Conservation (phyloP, 2,329 filamentous ascomycete genomes). For the Pseudocercospora fuligena region DNA sequence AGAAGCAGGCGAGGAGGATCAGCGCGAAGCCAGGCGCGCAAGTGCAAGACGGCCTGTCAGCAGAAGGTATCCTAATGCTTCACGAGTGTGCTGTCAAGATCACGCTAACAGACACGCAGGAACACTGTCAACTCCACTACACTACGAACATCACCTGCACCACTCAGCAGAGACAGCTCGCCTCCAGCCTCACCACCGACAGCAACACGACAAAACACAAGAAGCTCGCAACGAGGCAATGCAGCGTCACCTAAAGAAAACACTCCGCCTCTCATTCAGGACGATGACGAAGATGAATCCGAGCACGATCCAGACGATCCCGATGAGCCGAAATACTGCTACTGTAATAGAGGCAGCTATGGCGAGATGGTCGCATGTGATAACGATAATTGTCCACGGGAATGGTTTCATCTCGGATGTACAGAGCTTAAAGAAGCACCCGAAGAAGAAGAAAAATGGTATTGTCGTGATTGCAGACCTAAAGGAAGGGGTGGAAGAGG, state of each 20-base stretch:
- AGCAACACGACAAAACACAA: conserved; percentile 22
- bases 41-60: conserved; percentile 27
- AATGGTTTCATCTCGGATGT: conserved; percentile 72
- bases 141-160: conserved; percentile 27
- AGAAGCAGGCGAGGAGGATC: conserved; percentile 20
- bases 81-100: background rate
- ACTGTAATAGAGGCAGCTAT: conserved; percentile 67
- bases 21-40: conserved; percentile 24
- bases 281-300: conserved; percentile 37
- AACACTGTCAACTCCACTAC: conserved; percentile 27
- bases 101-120: background rate
- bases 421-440: conserved; percentile 66
- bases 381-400: conserved; percentile 66
- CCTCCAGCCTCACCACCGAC: conserved; percentile 28
- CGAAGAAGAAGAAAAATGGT: conserved; percentile 58
- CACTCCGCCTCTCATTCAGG: conserved; percentile 7
- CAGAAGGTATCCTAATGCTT: conserved; percentile 7
- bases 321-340: conserved; percentile 67
- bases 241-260: conserved; percentile 14
- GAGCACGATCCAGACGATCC: conserved; percentile 52
- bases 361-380: conserved; percentile 72
- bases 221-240: conserved; percentile 20
- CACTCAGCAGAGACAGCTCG: conserved; percentile 25
- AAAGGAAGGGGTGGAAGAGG: conserved; percentile 28
- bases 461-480: conserved; percentile 56